These are phyloP conservation scores for Pichia scutulata DNA, from an alignment of 805 yeast species.

Conservation along the genomic window DNA sequence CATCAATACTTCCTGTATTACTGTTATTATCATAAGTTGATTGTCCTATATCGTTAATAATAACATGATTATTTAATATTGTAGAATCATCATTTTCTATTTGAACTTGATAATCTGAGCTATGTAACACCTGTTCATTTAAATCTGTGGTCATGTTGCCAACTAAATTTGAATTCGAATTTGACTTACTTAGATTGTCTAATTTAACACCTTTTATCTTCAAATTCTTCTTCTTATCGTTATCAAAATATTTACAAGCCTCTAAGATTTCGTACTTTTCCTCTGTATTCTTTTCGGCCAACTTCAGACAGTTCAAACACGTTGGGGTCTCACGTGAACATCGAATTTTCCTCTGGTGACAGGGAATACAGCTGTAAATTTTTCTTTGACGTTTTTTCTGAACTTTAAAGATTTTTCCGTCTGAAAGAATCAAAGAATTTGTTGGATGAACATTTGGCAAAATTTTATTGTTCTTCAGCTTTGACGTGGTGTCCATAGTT, in stretches of 20 bases:
- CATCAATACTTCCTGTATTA: too few species aligned
- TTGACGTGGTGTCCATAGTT: not conserved
- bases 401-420: constrained; percentile 44
- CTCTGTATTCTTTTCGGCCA: constrained; percentile 15
- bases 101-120: not conserved
- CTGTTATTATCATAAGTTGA: not conserved
- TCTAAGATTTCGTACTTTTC: constrained; percentile 11
- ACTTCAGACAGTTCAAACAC: constrained; percentile 45
- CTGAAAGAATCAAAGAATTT: constrained; percentile 22
- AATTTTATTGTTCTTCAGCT: constrained; percentile 4
- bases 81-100: not conserved
- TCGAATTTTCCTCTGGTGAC: constrained; percentile 60
- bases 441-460: constrained; percentile 20
- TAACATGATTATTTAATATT: not conserved
- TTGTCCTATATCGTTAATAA: not conserved
- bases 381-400: constrained; percentile 55
- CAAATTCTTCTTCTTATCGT: constrained; percentile 44
- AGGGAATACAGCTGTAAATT: constrained; percentile 51
- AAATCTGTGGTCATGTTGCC: not conserved
- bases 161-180: not conserved
- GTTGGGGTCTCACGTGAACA: constrained; percentile 56
- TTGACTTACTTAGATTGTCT: not conserved
- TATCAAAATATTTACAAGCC: constrained; percentile 47
- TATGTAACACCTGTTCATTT: not conserved
- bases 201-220: constrained; percentile 13